Base-by-base conservation (phyloP, 768 basidiomycete species). In the Hebeloma cylindrosporum region DNA sequence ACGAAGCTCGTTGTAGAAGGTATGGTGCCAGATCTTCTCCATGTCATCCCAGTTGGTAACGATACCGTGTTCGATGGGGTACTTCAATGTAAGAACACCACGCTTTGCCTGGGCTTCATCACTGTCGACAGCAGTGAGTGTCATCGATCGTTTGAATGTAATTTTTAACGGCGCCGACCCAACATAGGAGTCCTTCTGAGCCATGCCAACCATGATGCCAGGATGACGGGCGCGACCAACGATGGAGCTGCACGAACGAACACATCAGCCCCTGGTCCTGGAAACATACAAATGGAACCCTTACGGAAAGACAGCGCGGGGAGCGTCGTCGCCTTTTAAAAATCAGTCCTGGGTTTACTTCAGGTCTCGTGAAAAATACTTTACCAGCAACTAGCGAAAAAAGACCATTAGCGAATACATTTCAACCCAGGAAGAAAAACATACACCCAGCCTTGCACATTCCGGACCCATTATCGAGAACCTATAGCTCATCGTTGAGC, bases 391-490 rank as follows among this genome's bases (percentile, higher is more conserved):
- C 83, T 85, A 57, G 46, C n/a, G 54, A 31, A 53, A 40, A 35
- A 50, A 26, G 45, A 58, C 36, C 61, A 60, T 62, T 13, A 60
- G 54, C 35, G 2, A 14, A 17, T 31, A 22, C 25, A 17, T 18
- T 40, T 47, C 16, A 28, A 11, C 25, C 28, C 38, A 50, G 37
- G 50, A 40, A 45, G 44, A 57, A 56, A 53, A 28, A 85, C 87
- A 60, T 67, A 91, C 89, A 93, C 73, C 96, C 95, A 82, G 95
- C 95, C 77, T 98, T 98, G 87, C 94, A 97, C 94, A 97, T 98
- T 72, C 94, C 95, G 64, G 94, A 97, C 64, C 91, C 92, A 69
- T 90, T 90, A 71, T 92, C 87, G 65, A 89, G 86, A 69, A 90
- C 88, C 87, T 88, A 53, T 22, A 36, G 17, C 21, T 36, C 68